Evolutionary conservation across 2,329 filamentous ascomycete species (phyloP).

Genomic region (Botryotinia convoluta): DNA sequence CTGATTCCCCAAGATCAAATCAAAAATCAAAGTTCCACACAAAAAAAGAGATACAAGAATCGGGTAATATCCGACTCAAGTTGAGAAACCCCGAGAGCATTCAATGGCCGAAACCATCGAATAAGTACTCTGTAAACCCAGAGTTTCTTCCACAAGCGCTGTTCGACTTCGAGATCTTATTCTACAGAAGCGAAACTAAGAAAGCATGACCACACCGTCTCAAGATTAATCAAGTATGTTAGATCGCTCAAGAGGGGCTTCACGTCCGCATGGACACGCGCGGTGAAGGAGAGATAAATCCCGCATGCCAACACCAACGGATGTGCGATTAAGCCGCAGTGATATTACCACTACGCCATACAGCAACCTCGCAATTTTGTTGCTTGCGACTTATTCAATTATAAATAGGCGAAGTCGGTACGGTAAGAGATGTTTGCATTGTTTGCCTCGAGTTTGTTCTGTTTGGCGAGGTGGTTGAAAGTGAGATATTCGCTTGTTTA

Average conservation of each 20-base stretch:
- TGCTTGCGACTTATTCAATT: not conserved
- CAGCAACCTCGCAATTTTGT: slow-evolving; percentile 11
- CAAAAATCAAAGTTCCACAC: not conserved
- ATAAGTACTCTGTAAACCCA: not conserved
- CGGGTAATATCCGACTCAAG: not conserved
- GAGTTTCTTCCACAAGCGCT: not conserved
- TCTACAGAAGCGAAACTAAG: not conserved
- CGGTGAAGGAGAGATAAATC: slow-evolving; percentile 10
- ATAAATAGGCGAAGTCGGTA: not conserved
- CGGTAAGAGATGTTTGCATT: not conserved
- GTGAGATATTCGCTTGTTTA: not conserved
- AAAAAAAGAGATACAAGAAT: not conserved
- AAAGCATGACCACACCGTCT: not conserved
- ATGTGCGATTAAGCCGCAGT: slow-evolving; percentile 2
- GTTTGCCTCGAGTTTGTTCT: not conserved
- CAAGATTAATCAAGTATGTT: not conserved
- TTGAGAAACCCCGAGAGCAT: not conserved
- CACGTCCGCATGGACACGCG: not conserved
- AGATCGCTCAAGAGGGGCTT: not conserved
- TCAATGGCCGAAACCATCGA: not conserved
- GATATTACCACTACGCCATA: slow-evolving; percentile 10
- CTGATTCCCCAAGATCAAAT: not conserved
- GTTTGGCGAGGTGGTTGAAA: not conserved
- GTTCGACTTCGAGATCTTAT: not conserved
- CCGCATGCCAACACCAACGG: slow-evolving; percentile 3